Percentiles rank a stretch among this genome's conserved stretches.
These are phyloP conservation scores for Talaromyces sp. DNA, from an alignment of 2,329 filamentous ascomycete species.

Conservation along the genomic window DNA sequence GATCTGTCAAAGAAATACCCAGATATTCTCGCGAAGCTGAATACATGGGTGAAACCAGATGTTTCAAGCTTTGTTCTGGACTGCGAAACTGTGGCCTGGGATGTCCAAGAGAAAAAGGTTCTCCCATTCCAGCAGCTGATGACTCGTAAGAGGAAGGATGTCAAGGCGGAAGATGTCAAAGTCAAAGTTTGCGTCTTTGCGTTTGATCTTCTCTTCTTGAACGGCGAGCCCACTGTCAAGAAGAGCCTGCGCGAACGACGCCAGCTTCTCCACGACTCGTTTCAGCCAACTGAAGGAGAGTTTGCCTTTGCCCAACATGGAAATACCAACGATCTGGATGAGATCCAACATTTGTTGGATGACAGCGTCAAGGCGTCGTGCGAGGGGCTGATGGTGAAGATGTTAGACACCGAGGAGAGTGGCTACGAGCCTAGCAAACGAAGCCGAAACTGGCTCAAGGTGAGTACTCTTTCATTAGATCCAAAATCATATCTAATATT, in stretches of 20 bases:
- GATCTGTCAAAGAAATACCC: conserved; percentile 97
- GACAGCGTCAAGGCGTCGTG: conserved; percentile 94
- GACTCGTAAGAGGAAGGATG: conserved; percentile 96
- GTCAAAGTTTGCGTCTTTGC: conserved; percentile 97
- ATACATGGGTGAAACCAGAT: conserved; percentile 80
- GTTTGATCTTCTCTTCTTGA: conserved; percentile 89
- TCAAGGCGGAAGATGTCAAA: conserved; percentile 90
- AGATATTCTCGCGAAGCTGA: conserved; percentile 82
- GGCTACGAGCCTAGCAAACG: conserved; percentile 95
- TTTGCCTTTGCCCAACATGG: conserved; percentile 85
- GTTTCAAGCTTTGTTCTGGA: conserved; percentile 97
- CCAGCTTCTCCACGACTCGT: conserved; percentile 65
- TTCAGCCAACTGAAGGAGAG: conserved; percentile 76
- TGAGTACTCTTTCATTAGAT: conserved; percentile 28
- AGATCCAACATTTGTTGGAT: conserved; percentile 87
- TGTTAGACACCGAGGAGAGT: conserved; percentile 88
- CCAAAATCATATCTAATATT: background rate
- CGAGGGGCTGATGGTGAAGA: conserved; percentile 98
- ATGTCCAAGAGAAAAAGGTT: conserved; percentile 89
- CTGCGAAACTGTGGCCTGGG: conserved; percentile 97
- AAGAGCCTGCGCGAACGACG: conserved; percentile 80
- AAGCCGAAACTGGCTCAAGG: conserved; percentile 97
- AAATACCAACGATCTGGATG: conserved; percentile 81
- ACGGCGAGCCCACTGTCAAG: conserved; percentile 82
- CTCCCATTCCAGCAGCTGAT: conserved; percentile 96